Evolutionary conservation across 805 yeast genomes (phyloP), one percentile per base, ranked within the genome.

Genomic region (Kregervanrija fluxuum): DNA sequence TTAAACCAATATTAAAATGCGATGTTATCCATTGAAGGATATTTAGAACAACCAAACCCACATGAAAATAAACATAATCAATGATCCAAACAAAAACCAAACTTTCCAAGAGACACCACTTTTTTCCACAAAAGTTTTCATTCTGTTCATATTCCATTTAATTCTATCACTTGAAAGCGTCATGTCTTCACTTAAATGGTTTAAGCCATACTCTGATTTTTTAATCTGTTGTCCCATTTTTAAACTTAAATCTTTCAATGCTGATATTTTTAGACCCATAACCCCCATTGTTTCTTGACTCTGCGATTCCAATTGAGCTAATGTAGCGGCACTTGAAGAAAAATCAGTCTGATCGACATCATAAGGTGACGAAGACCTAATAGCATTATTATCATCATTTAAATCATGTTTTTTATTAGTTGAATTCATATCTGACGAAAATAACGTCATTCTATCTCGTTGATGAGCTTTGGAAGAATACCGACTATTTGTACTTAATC

Each of bases 201-300:
- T 44, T 31, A 64, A 45, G 40, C 51, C 55, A 13, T 56, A 45
- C 14, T 57, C 56, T 1, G 65, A 61, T 42, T 60, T 59, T 38
- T 58, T 70, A 35, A 82, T 83, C 56, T 82, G 85, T 47, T 74
- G 79, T 12, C 86, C 86, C 74, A 82, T 82, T 51, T 65, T 71
- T 38, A 71, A 40, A 2, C 83, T 71, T 17, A 81, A 61, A 39
- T 72, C 73, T 56, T 81, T 82, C 44, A 83, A 62, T 30, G 77
- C 67, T 40, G 68, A 62, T 15, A 83, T 70, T 50, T 76, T 79
- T 35, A 73, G 70, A 32, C 74, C 67, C 73, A 83, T 74, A 2
- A 71, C 64, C 16, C 70, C 68, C 51, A 78, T 59, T 42, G 80
- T 77, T 45, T 78, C 82, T 33, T 79, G 85, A 48, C 74, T 74